phyloP scores from a whole-genome alignment of 345 rosid species.

The Brassica incana region DNA sequence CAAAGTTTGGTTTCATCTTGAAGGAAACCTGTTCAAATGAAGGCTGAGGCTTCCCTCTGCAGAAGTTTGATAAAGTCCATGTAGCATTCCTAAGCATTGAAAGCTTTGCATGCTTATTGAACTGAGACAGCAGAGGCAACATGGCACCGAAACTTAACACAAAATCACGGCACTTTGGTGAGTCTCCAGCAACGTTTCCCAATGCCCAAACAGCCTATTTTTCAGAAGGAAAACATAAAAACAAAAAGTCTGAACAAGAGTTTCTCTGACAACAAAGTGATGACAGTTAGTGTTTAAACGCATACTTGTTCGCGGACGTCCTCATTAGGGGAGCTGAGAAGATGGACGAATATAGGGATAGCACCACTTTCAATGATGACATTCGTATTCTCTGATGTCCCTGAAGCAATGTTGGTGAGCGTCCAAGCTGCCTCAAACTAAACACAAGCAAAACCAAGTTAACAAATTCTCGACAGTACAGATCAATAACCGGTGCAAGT shows the following conservation, averaged over 20 bases:
- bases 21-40: conserved; percentile 63
- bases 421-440: conserved; percentile 94
- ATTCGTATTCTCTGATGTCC: conserved; percentile 74
- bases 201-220: conserved; percentile 84
- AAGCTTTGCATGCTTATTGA: conserved; percentile 69
- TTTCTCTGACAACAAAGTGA: conserved; percentile 2
- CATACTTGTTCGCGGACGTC: conserved; percentile 85
- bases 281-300: neutral
- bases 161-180: conserved; percentile 77
- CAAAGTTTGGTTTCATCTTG: neutral
- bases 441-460: neutral
- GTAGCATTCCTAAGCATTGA: conserved; percentile 91
- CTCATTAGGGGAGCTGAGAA: conserved; percentile 62
- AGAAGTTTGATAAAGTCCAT: conserved; percentile 85
- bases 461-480: neutral
- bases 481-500: neutral
- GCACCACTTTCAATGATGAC: conserved; percentile 77
- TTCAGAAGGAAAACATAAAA: neutral
- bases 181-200: conserved; percentile 92
- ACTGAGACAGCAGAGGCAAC: conserved; percentile 61
- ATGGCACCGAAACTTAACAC: conserved; percentile 64
- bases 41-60: conserved; percentile 85
- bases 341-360: conserved; percentile 64
- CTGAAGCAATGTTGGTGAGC: conserved; percentile 81
- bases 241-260: neutral